Evolutionary conservation across 179 eudicot genomes (phyloP), one percentile per base, ranked within the genome.

Genomic region (Beta macrorhiza): DNA sequence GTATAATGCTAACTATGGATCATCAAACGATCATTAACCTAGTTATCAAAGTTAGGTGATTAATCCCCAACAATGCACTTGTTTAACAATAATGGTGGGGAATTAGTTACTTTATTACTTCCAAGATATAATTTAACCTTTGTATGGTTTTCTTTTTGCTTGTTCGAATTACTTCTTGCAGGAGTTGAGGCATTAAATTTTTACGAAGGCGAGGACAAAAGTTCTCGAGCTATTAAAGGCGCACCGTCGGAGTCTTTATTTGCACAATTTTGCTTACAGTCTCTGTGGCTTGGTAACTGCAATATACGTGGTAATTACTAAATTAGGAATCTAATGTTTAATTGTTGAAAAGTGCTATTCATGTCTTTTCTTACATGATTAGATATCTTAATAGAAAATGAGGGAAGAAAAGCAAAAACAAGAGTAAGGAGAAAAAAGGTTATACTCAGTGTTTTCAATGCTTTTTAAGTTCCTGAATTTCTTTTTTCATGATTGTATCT

Each of bases 211-310:
- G 92, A 89, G 80, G 90, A 89, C 77, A 92, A 84, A 87, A 85
- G 82, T 85, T 92, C 98, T 79, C 92, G 91, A 77, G 83, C 92
- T 79, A 90, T 97, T 57, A 94, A 97, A 90, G 97, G 98, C 79
- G 98, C 98, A 55, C 98, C 93, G 9, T 86, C 85, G 47, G 87
- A 87, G 55, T 94, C 98, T 63, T 90, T 96, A 64, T 96, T 96
- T 91, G 91, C 97, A n/a, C 97, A 91, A 83, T 94, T 94, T 85
- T 94, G 99, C 86, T 82, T 94, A 53, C 97, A 92, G 75, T 87
- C 97, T 62, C 89, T 97, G 79, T 97, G 99, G 98, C 90, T 97
- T 82, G 97, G 98, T 42, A 90, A 90, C 87, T 94, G 99, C 93
- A 97, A 90, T 78, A 91, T 97, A 83, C 97, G 98, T 49, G 99